Base-by-base conservation (phyloP, 495 filamentous ascomycete species). In the Lasiosphaeria hispida region DNA sequence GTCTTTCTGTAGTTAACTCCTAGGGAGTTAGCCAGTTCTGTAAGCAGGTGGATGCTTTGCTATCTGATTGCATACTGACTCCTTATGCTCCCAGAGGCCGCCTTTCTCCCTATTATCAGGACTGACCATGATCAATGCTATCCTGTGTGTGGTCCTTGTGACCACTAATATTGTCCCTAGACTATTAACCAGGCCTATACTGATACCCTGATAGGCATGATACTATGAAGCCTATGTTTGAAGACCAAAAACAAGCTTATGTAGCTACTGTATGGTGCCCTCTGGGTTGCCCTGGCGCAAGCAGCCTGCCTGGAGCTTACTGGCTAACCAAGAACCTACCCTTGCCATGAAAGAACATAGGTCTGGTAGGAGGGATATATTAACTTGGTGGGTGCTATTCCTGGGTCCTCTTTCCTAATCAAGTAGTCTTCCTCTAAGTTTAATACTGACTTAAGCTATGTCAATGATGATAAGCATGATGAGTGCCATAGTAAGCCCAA, bases 51-150 rank as follows among this genome's bases (percentile, higher is more conserved):
- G 52, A 55, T n/a, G 19, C 52, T 43, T 36, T 23, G 52, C 52
- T 17, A 55, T 55, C 52, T 43, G 40, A 43, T 55, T 55, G 38
- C 52, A 42, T 55, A 55, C 15, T 39, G 52, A 55, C 52, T 55
- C 39, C 38, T 55, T 43, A 34, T 55, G 10, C 19, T 2, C 39
- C 52, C 40, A 43, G 52, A 55, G 18, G 40, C 38, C 18, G 52
- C 38, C 40, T 55, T 55, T 45, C 52, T 55, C 38, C 52, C 39
- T 19, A 14, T 34, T 55, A 18, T 55, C 18, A 10, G n/a, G 15
- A 43, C 19, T 35, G 39, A 55, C 38, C 30, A 55, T 14, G 39
- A 55, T 36, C 13, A 43, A 44, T 33, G n/a, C 39, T 55, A 39
- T 45, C 52, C 52, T 14, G 52, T 55, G 38, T 55, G 49, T 40